Evolutionary conservation across 495 filamentous ascomycete species (phyloP).

Genomic region (Hamigera avellanea): DNA sequence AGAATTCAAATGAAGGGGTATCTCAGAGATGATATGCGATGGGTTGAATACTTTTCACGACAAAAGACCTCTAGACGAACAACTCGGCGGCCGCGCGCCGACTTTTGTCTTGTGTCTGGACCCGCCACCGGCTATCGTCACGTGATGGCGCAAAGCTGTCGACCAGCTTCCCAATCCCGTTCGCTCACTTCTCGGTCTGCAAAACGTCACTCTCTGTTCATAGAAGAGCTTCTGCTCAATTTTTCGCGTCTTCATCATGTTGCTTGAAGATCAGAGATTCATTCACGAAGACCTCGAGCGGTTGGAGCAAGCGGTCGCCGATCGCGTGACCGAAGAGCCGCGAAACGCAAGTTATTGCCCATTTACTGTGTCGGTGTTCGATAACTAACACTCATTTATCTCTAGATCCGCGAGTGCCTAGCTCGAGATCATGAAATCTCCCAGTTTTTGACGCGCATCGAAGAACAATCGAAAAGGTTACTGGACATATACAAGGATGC

Average conservation of each 20-base stretch:
- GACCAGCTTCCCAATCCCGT: neutral
- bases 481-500: constrained; percentile 78
- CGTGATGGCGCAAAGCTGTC: neutral
- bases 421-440: constrained; percentile 83
- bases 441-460: constrained; percentile 75
- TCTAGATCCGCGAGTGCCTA: constrained; percentile 70
- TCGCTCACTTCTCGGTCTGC: neutral
- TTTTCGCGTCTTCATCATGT: constrained; percentile 38
- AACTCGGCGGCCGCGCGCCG: constrained; percentile 1
- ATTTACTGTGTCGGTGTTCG: neutral
- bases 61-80: neutral
- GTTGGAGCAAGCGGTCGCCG: constrained; percentile 84
- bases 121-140: neutral
- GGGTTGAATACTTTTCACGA: neutral
- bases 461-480: constrained; percentile 70
- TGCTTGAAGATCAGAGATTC: constrained; percentile 84
- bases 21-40: neutral
- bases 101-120: constrained; percentile 1
- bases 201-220: neutral
- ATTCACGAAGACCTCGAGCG: constrained; percentile 93
- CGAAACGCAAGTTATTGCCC: constrained; percentile 53
- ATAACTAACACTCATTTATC: constrained; percentile 8
- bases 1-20: neutral
- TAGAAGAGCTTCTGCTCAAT: neutral
- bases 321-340: constrained; percentile 78